These are phyloP conservation scores for Entomophthora muscae DNA, from an alignment of 371 early-diverging fungal genomes.

Conservation along the genomic window DNA sequence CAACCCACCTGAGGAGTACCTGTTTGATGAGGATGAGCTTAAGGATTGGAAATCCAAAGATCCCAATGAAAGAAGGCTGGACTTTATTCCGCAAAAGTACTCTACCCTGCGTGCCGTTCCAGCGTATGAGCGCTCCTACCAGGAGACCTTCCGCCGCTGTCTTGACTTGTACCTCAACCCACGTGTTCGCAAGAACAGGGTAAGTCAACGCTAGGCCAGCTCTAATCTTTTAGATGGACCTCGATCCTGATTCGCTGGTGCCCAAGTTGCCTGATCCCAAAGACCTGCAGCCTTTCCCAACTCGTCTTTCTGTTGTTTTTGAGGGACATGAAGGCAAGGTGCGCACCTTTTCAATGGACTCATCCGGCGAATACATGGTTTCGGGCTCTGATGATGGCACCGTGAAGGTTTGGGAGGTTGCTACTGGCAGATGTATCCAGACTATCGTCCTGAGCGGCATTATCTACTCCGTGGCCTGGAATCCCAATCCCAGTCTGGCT, in stretches of 20 bases:
- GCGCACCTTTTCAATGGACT: conserved; percentile 68
- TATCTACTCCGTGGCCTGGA: conserved; percentile 71
- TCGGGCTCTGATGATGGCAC: conserved; percentile 81
- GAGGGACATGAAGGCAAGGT: conserved; percentile 66
- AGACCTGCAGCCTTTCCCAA: conserved; percentile 91
- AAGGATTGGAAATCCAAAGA: conserved; percentile 60
- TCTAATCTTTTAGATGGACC: conserved; percentile 30
- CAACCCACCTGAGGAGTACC: conserved; percentile 94
- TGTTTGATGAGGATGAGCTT: conserved; percentile 62
- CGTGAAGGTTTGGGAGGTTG: conserved; percentile 78
- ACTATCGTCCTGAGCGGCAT: conserved; percentile 47
- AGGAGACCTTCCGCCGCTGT: conserved; percentile 90
- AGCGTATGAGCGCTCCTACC: conserved; percentile 64
- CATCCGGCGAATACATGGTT: conserved; percentile 72
- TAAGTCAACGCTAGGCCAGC: conserved; percentile 11
- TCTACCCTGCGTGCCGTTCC: conserved; percentile 66
- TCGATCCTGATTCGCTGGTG: conserved; percentile 81
- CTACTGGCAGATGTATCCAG: conserved; percentile 69
- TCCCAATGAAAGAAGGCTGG: conserved; percentile 55
- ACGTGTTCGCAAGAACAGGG: conserved; percentile 66
- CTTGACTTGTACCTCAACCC: conserved; percentile 93
- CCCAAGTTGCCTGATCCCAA: conserved; percentile 92
- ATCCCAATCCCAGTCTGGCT: conserved; percentile 58
- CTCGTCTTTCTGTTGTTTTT: conserved; percentile 53
- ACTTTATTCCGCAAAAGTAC: conserved; percentile 75